Percentiles rank a stretch among this genome's conserved stretches.
Conservation (phyloP, 1,284 basidiomycete genomes). For the Chalciporus piperatoides region DNA sequence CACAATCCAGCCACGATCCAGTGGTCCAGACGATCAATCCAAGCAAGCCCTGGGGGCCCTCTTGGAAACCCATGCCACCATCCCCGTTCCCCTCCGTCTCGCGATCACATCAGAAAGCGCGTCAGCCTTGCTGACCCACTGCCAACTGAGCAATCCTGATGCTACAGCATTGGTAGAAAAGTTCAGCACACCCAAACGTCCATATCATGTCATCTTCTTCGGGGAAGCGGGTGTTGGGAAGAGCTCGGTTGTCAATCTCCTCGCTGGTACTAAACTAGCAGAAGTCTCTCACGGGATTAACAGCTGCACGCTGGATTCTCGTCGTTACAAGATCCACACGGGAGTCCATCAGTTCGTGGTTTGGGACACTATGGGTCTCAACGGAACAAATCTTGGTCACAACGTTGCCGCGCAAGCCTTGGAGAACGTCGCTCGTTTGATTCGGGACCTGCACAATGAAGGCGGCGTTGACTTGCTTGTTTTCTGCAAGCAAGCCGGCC, state of each 20-base stretch:
- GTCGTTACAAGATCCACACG: slow-evolving; percentile 19
- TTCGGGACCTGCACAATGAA: slow-evolving; percentile 27
- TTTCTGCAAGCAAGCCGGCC: slow-evolving; percentile 32
- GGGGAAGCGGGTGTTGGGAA: slow-evolving; percentile 30
- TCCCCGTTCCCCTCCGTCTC: slow-evolving; percentile 11
- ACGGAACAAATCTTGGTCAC: slow-evolving; percentile 12
- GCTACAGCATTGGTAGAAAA: slow-evolving; percentile 16
- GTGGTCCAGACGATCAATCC: slow-evolving; percentile 15
- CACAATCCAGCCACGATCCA: slow-evolving; percentile 8
- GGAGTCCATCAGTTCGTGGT: slow-evolving; percentile 24
- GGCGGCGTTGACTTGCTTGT: slow-evolving; percentile 38
- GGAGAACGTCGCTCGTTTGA: slow-evolving; percentile 32
- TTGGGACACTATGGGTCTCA: slow-evolving; percentile 37
- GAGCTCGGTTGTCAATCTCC: slow-evolving; percentile 30
- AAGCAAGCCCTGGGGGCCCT: slow-evolving; percentile 15
- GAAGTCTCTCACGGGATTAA: slow-evolving; percentile 11
- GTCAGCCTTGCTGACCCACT: slow-evolving; percentile 12
- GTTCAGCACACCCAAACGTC: slow-evolving; percentile 16
- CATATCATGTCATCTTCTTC: slow-evolving; percentile 25
- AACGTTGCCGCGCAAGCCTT: slow-evolving; percentile 28
- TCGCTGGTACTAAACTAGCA: slow-evolving; percentile 18
- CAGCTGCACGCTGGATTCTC: slow-evolving; percentile 25
- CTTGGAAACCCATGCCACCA: slow-evolving; percentile 9
- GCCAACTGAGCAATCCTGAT: slow-evolving; percentile 10
- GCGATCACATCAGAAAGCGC: slow-evolving; percentile 15